A percentile compares a stretch with the other conserved stretches of the same genome.
Conservation (phyloP, 768 basidiomycete genomes). For the Naganishia randhawae region DNA sequence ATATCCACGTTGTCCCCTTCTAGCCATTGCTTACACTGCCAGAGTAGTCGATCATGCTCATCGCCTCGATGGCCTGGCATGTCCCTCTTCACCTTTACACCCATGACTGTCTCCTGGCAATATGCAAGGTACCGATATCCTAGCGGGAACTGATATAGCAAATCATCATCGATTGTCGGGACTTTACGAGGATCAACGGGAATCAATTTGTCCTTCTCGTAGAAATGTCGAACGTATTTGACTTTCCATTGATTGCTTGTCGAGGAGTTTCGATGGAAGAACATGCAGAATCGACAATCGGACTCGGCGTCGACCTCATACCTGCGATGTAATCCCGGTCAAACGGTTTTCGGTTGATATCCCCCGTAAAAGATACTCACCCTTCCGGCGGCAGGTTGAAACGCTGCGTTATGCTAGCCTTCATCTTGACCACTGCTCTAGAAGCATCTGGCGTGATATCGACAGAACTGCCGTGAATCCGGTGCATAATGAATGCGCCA, state of each 20-base stretch:
- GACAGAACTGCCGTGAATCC: conserved; percentile 40
- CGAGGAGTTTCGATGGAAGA: conserved; percentile 30
- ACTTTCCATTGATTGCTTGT: conserved; percentile 14
- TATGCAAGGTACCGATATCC: conserved; percentile 42
- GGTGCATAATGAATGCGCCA: conserved; percentile 30
- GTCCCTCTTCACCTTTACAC: conserved; percentile 24
- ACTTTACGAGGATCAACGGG: conserved; percentile 37
- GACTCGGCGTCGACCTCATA: conserved; percentile 44
- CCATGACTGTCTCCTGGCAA: conserved; percentile 30
- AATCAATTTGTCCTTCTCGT: conserved; percentile 33
- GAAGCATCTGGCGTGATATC: conserved; percentile 38
- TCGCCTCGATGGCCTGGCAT: conserved; percentile 15
- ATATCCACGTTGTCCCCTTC: conserved; percentile 21
- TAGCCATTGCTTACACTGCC: conserved; percentile 22
- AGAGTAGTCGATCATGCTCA: conserved; percentile 12
- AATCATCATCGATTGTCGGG: conserved; percentile 34
- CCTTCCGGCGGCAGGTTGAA: conserved; percentile 35
- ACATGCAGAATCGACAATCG: conserved; percentile 43
- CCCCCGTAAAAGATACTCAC: conserved; percentile 10
- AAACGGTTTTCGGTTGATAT: background rate
- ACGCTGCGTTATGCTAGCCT: conserved; percentile 38
- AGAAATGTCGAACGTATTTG: conserved; percentile 22
- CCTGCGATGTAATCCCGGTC: background rate
- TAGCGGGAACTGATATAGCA: conserved; percentile 36
- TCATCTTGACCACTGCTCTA: conserved; percentile 33